Conservation (phyloP, 2,329 filamentous ascomycete genomes). For the Trichoderma guizhouense region DNA sequence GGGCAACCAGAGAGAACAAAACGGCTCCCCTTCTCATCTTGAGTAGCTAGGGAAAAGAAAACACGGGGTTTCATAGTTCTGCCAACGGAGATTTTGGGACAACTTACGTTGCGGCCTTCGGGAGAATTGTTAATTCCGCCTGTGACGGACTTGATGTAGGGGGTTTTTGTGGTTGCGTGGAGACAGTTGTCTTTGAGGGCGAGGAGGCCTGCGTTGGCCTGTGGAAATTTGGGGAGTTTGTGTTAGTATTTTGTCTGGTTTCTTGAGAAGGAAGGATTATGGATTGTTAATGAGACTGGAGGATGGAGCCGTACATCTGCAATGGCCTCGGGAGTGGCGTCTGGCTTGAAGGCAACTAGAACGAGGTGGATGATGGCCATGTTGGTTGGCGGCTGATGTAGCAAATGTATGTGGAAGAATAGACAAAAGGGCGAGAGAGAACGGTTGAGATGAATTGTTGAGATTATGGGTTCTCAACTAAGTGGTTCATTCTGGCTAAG, state of each 20-base stretch:
- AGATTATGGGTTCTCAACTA: background rate
- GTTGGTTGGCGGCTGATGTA: background rate
- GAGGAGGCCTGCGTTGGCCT: conserved; percentile 38
- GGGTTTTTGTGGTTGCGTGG: conserved; percentile 54
- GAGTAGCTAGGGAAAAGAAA: background rate
- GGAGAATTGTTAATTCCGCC: conserved; percentile 62
- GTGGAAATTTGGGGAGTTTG: background rate
- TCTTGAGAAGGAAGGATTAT: background rate
- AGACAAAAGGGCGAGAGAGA: background rate
- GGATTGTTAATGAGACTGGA: background rate
- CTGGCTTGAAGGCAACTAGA: background rate
- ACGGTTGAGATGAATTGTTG: background rate
- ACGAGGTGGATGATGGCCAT: background rate
- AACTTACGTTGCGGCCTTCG: conserved; percentile 55
- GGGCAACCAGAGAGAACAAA: background rate
- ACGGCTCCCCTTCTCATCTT: background rate
- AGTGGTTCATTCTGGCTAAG: background rate
- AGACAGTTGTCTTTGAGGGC: conserved; percentile 57
- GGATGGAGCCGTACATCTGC: background rate
- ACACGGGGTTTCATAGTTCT: background rate
- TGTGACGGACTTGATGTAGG: conserved; percentile 57
- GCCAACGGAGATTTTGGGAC: background rate
- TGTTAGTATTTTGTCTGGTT: background rate
- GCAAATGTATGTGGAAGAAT: background rate
- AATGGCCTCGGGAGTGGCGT: background rate